Evolutionary conservation across 345 rosid species (phyloP).

Genomic region (Noccaea caerulescens): DNA sequence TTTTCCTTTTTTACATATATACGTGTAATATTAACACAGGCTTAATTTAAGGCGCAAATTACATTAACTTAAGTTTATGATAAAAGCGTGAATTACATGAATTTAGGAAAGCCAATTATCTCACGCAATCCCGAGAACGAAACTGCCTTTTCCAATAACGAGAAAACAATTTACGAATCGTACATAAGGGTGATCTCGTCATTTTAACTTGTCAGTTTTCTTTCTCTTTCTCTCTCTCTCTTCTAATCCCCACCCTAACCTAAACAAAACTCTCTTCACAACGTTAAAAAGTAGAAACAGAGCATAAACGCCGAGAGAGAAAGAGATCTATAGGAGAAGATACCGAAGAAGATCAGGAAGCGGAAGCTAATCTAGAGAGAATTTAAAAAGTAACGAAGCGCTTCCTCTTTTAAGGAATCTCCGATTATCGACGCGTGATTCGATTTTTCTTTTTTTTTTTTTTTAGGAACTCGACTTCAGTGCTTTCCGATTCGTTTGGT

Average conservation of each 20-base stretch:
- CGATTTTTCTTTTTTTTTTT: background rate
- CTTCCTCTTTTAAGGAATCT: background rate
- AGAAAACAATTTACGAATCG: constrained; percentile 5
- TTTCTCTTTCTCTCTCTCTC: constrained; percentile 10
- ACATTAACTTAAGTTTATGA: background rate
- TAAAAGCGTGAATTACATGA: constrained; percentile 23
- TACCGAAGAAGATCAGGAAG: constrained; percentile 6
- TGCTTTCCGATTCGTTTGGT: constrained; percentile 25
- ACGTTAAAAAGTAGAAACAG: constrained; percentile 38
- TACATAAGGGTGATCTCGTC: constrained; percentile 8
- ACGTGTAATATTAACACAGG: background rate
- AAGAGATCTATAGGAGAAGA: constrained; percentile 32
- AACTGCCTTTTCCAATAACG: background rate
- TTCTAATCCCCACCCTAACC: constrained; percentile 25
- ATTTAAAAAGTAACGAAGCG: background rate
- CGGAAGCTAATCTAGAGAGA: background rate
- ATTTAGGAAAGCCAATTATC: constrained; percentile 28
- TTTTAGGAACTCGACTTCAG: constrained; percentile 20
- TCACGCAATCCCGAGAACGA: constrained; percentile 34
- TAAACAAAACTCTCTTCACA: constrained; percentile 24
- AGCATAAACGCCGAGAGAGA: constrained; percentile 25
- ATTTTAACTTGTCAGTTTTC: background rate
- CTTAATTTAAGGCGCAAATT: constrained; percentile 18
- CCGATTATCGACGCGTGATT: too few species aligned
- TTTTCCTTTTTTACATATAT: too few species aligned